A percentile compares a stretch with the other conserved stretches of the same genome.
Evolutionary conservation across 805 yeast species (phyloP).

Genomic region (Lipomyces orientalis): DNA sequence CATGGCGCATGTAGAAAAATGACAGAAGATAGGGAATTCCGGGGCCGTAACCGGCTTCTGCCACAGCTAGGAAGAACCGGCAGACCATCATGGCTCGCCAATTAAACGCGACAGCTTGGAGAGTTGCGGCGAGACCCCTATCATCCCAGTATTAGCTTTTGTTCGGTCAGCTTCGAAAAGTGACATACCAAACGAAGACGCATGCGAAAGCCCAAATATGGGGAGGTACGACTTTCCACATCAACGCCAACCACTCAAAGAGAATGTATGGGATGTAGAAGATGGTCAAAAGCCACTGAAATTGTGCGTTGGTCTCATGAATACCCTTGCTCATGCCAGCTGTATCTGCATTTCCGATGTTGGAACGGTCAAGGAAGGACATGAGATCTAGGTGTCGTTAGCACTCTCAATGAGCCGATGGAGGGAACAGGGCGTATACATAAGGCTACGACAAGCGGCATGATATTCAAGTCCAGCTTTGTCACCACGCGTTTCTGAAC

Average conservation of each 20-base stretch:
- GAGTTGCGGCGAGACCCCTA: conserved; percentile 35
- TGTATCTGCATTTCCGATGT: conserved; percentile 54
- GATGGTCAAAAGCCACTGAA: conserved; percentile 53
- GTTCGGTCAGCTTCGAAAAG: conserved; percentile 37
- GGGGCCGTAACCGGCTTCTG: conserved; percentile 53
- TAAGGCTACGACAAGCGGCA: conserved; percentile 3
- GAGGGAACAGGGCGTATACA: not conserved
- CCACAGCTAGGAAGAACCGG: conserved; percentile 47
- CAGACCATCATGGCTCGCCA: conserved; percentile 5
- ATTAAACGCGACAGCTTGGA: not conserved
- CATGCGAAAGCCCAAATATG: conserved; percentile 44
- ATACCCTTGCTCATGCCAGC: conserved; percentile 52
- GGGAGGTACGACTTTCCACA: conserved; percentile 41
- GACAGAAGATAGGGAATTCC: conserved; percentile 50
- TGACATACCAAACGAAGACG: conserved; percentile 42
- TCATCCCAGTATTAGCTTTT: conserved; percentile 43
- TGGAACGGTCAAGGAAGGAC: conserved; percentile 38
- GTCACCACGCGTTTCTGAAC: conserved; percentile 5
- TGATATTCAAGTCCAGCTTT: conserved; percentile 5
- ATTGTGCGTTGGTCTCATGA: conserved; percentile 49
- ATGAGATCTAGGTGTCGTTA: conserved; percentile 43
- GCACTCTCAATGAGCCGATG: not conserved
- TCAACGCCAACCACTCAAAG: conserved; percentile 44
- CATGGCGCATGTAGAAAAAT: conserved; percentile 50
- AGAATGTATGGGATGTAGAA: conserved; percentile 43